phyloP scores from a whole-genome alignment of 495 filamentous ascomycete genomes.

The Penicillium simplicissimum region DNA sequence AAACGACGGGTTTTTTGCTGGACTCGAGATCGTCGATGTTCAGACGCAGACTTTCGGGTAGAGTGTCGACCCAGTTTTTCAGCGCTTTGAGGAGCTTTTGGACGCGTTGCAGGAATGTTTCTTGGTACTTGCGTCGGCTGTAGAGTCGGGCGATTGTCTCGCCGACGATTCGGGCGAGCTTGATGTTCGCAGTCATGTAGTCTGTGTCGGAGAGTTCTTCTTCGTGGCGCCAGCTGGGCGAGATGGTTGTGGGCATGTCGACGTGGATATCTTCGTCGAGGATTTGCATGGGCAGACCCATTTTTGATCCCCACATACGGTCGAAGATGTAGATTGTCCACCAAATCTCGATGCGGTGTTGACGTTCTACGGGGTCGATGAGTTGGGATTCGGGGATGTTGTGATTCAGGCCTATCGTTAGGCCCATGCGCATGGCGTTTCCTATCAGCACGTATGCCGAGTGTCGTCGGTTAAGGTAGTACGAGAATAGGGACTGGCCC shows the following conservation, averaged over 20 bases:
- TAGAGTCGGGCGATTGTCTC: slow-evolving; percentile 46
- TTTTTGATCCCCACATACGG: slow-evolving; percentile 49
- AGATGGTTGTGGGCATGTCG: slow-evolving; percentile 42
- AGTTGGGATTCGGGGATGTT: slow-evolving; percentile 50
- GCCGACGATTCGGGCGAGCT: slow-evolving; percentile 43
- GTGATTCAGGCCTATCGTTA: slow-evolving; percentile 48
- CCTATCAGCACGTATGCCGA: slow-evolving; percentile 45
- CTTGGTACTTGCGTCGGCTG: slow-evolving; percentile 45
- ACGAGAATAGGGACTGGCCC: slow-evolving; percentile 45
- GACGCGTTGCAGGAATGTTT: slow-evolving; percentile 46
- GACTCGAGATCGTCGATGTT: slow-evolving; percentile 42
- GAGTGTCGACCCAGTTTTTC: slow-evolving; percentile 47
- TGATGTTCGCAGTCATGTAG: slow-evolving; percentile 44
- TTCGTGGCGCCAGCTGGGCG: slow-evolving; percentile 36
- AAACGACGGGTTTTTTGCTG: slow-evolving; percentile 41
- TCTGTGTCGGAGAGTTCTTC: slow-evolving; percentile 46
- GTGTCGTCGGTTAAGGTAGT: slow-evolving; percentile 48
- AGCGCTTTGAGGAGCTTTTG: slow-evolving; percentile 46
- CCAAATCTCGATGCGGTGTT: slow-evolving; percentile 49
- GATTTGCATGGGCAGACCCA: slow-evolving; percentile 48
- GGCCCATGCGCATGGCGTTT: slow-evolving; percentile 44
- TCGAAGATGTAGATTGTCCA: slow-evolving; percentile 53
- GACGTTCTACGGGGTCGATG: slow-evolving; percentile 44
- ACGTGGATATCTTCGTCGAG: slow-evolving; percentile 51
- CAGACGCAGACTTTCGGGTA: slow-evolving; percentile 42